Base-by-base conservation (phyloP, 163 green algal species). In the Prototheca wickerhamii region DNA sequence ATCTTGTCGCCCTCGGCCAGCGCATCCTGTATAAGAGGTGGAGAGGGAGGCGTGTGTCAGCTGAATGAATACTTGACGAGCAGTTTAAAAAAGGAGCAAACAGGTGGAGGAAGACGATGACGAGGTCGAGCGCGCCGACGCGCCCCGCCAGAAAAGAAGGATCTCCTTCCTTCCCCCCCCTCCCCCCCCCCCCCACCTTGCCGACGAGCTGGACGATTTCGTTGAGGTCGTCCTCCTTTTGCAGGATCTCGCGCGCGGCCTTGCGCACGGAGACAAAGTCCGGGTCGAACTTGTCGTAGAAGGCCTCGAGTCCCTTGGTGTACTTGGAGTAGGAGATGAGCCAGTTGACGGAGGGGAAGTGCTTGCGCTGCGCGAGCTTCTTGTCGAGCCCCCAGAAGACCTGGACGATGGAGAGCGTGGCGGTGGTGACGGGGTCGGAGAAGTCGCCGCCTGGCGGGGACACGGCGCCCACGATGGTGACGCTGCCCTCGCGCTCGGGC, bases 371-470 rank as follows among this genome's bases (percentile, higher is more conserved):
- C 4, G 93, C 93, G 54, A 99, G 88, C 86, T 99, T 99, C 87
- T 99, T 99, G 84, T 99, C 93, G 73, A 98, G 71, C 28, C 93
- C 93, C 93, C 93, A 99, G 76, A 99, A 98, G 65, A 99, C 92
- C 87, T 99, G 93, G 55, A 98, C 94, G 64, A 99, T 99, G 59
- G 82, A 81, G 23, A 99, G 84, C 10, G 94, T 99, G 42, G 93
- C 93, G 34, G 89, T 84, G 34, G 94, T 99, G 61, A 98, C 93
- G 8, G 93, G 93, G 82, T 99, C 94, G 1, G 87, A 94, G 79
- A 99, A 99, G 78, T 99, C 94, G 34, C 94, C 94, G 40, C 94
- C 94, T 42, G 94, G 93, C 0, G 93, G 94, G 7, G 91, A 98
- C 53, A 99, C 94, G 6, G 94, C 94, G 42, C 94, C 94, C 26